Conservation (phyloP, 2,329 filamentous ascomycete genomes). For the Apiospora rasikravindrae region DNA sequence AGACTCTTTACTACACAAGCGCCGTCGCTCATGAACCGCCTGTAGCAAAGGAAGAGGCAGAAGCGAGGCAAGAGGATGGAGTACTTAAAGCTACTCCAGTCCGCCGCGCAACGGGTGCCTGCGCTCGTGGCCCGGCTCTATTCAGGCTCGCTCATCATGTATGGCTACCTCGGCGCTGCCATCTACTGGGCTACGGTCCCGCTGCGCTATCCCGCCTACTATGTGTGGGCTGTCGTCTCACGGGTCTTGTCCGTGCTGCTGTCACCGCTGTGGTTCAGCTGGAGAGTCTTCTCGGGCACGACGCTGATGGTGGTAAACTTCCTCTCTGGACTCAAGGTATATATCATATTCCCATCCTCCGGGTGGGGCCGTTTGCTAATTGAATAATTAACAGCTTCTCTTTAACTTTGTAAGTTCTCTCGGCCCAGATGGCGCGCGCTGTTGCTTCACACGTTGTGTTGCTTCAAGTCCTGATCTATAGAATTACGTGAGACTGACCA, state of each 20-base stretch:
- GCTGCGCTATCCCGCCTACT: constrained; percentile 37
- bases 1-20: background rate
- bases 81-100: constrained; percentile 26
- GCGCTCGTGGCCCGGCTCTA: constrained; percentile 27
- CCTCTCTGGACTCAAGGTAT: constrained; percentile 37
- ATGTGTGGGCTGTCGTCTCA: constrained; percentile 23
- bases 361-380: background rate
- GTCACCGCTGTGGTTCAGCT: constrained; percentile 34
- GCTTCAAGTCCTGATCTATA: too few relatives aligned
- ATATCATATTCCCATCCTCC: background rate
- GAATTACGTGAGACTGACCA: constrained; percentile 13
- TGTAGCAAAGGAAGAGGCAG: background rate
- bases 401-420: constrained; percentile 39
- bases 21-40: background rate
- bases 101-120: constrained; percentile 23
- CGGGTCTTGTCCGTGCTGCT: constrained; percentile 34
- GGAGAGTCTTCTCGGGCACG: constrained; percentile 25
- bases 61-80: background rate
- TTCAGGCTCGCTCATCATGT: background rate
- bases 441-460: too few relatives aligned
- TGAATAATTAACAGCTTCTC: constrained; percentile 31
- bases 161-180: constrained; percentile 24
- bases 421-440: background rate
- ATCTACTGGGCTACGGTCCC: constrained; percentile 35
- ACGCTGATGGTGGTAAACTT: constrained; percentile 28